Evolutionary conservation across 148 eudicot species (phyloP).

Genomic region (Rhododendron griersonianum): DNA sequence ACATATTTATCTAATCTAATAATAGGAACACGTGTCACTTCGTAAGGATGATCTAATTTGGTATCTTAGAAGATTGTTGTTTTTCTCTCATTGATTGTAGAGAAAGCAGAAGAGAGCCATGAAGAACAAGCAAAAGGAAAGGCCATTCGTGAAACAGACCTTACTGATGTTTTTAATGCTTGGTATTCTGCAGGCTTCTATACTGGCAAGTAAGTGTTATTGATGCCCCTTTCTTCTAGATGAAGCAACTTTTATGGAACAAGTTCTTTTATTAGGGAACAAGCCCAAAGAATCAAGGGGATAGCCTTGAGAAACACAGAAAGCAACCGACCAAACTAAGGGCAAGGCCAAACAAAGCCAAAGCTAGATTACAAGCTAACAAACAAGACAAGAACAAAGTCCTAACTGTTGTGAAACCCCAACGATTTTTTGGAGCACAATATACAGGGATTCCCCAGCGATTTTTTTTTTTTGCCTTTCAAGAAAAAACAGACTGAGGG

Average conservation of each 20-base stretch:
- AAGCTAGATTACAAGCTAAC: no score
- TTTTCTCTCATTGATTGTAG: slow-evolving; percentile 29
- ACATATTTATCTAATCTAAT: not conserved
- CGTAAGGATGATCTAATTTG: not conserved
- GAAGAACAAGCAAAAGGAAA: slow-evolving; percentile 19
- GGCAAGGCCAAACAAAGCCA: no score
- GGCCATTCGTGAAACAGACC: slow-evolving; percentile 45
- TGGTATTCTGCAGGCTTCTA: slow-evolving; percentile 90
- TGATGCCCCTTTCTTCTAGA: not conserved
- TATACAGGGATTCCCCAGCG: no score
- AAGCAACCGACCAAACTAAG: no score
- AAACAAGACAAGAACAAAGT: no score
- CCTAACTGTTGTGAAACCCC: no score
- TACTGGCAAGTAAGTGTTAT: slow-evolving; percentile 82
- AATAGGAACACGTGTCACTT: not conserved
- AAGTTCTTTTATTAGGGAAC: no score
- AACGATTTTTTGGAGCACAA: no score
- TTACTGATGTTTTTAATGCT: slow-evolving; percentile 64
- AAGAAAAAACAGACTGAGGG: no score
- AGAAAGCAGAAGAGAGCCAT: slow-evolving; percentile 21
- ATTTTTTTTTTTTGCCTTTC: no score
- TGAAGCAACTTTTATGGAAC: not conserved
- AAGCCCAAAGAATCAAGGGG: no score
- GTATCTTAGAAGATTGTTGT: not conserved
- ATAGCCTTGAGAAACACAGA: no score